These are phyloP conservation scores for Lasiodiplodia gonubiensis DNA, from an alignment of 2,329 filamentous ascomycete species.

Conservation along the genomic window DNA sequence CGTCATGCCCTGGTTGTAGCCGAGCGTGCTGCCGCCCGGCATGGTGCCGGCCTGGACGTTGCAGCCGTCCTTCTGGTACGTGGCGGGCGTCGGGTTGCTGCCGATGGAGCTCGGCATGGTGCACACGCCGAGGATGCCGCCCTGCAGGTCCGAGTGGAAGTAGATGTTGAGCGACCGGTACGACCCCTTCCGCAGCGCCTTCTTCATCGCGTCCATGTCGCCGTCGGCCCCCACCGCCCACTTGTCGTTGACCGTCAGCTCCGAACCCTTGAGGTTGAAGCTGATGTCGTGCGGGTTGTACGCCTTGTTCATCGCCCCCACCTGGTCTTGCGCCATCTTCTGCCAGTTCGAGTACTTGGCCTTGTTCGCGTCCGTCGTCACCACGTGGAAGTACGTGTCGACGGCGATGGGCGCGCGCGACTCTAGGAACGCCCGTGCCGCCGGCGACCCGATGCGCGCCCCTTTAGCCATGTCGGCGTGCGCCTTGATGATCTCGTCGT, in stretches of 20 bases:
- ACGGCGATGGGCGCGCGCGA: slow-evolving; percentile 42
- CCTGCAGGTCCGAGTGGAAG: slow-evolving; percentile 61
- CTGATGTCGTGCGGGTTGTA: slow-evolving; percentile 58
- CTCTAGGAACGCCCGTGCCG: slow-evolving; percentile 38
- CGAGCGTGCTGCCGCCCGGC: slow-evolving; percentile 56
- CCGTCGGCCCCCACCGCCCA: slow-evolving; percentile 59
- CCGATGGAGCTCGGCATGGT: slow-evolving; percentile 53
- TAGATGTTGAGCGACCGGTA: slow-evolving; percentile 65
- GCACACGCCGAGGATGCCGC: slow-evolving; percentile 60
- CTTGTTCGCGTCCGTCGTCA: slow-evolving; percentile 46
- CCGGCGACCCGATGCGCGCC: slow-evolving; percentile 33
- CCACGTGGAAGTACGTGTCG: slow-evolving; percentile 54
- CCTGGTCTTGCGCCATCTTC: slow-evolving; percentile 47
- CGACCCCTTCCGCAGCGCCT: slow-evolving; percentile 57
- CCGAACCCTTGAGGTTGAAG: slow-evolving; percentile 57
- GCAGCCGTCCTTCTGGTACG: slow-evolving; percentile 62
- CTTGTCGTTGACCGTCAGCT: slow-evolving; percentile 58
- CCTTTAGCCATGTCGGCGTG: slow-evolving; percentile 39
- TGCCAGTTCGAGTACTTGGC: slow-evolving; percentile 45
- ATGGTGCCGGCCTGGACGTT: slow-evolving; percentile 63
- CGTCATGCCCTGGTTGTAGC: slow-evolving; percentile 57
- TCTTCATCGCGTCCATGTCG: slow-evolving; percentile 58
- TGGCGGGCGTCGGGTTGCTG: slow-evolving; percentile 45
- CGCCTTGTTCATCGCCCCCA: slow-evolving; percentile 48
- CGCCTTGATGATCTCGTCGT: slow-evolving; percentile 45